A percentile compares a stretch with the other conserved stretches of the same genome.
phyloP scores from a whole-genome alignment of 805 yeast genomes.

The Wickerhamomyces alni region DNA sequence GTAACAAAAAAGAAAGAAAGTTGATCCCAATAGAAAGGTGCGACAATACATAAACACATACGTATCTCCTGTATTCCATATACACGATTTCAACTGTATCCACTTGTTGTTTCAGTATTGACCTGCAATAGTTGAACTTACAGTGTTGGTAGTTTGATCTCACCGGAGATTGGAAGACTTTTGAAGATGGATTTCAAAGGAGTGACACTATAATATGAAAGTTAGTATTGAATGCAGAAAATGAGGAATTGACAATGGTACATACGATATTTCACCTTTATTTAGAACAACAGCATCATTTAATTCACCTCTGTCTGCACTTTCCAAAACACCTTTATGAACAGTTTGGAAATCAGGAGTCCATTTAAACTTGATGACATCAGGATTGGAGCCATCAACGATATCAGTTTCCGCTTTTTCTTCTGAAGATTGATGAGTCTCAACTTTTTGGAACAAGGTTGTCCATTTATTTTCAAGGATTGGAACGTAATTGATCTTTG shows the following conservation, averaged over 20 bases:
- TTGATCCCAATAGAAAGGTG: not conserved
- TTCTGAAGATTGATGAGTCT: conserved; percentile 14
- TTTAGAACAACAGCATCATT: conserved; percentile 27
- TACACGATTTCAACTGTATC: not conserved
- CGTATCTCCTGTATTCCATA: not conserved
- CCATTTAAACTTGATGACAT: conserved; percentile 64
- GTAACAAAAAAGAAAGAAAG: too few species aligned
- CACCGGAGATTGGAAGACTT: conserved; percentile 51
- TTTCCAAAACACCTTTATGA: conserved; percentile 42
- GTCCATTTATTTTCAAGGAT: conserved; percentile 79
- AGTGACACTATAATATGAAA: conserved; percentile 47
- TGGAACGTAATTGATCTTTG: conserved; percentile 71
- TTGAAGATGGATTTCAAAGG: conserved; percentile 69
- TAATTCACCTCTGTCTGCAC: conserved; percentile 24
- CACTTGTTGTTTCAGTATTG: not conserved
- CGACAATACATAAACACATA: not conserved
- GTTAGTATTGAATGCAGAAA: conserved; percentile 25
- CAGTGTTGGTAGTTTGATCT: conserved; percentile 36
- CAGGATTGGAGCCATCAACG: conserved; percentile 39
- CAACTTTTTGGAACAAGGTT: conserved; percentile 40
- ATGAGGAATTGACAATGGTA: conserved; percentile 1
- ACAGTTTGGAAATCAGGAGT: conserved; percentile 72
- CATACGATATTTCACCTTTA: conserved; percentile 22
- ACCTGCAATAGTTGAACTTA: conserved; percentile 12
- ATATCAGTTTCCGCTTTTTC: conserved; percentile 31